phyloP scores from a whole-genome alignment of 495 filamentous ascomycete genomes.

The Xylaria cubensis region DNA sequence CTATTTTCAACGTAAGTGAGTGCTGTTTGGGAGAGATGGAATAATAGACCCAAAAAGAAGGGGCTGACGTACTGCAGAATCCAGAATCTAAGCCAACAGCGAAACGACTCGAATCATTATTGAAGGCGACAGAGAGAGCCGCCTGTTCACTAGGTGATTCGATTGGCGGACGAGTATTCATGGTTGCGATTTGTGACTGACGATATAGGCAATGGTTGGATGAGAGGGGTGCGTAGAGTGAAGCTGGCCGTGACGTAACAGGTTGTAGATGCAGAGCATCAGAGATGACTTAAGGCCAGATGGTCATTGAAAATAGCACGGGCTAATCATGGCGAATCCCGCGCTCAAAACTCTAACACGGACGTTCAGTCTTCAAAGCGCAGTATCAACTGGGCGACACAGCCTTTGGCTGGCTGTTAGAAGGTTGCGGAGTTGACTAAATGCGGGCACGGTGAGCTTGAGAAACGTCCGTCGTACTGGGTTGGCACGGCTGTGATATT shows the following conservation, averaged over 20 bases:
- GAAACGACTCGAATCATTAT: conserved; percentile 86
- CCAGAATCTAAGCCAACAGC: conserved; percentile 86
- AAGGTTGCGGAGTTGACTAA: conserved; percentile 15
- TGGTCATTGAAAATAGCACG: conserved; percentile 26
- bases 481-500: not conserved
- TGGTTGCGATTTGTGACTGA: conserved; percentile 48
- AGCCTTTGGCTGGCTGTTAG: not conserved
- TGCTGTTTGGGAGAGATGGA: conserved; percentile 9
- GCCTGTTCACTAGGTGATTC: conserved; percentile 75
- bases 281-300: conserved; percentile 4
- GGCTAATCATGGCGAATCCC: conserved; percentile 19
- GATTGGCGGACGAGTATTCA: conserved; percentile 91
- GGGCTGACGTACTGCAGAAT: conserved; percentile 72
- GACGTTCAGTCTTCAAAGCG: not conserved
- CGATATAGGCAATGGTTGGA: conserved; percentile 6
- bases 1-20: conserved; percentile 49
- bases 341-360: conserved; percentile 3
- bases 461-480: conserved; percentile 7
- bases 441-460: conserved; percentile 23
- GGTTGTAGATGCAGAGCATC: conserved; percentile 26
- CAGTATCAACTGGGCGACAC: conserved; percentile 6
- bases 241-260: conserved; percentile 28
- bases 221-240: conserved; percentile 13
- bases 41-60: not conserved
- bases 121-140: conserved; percentile 86